These are phyloP conservation scores for Eutrema yunnanense DNA, from an alignment of 345 rosid genomes.

Conservation along the genomic window DNA sequence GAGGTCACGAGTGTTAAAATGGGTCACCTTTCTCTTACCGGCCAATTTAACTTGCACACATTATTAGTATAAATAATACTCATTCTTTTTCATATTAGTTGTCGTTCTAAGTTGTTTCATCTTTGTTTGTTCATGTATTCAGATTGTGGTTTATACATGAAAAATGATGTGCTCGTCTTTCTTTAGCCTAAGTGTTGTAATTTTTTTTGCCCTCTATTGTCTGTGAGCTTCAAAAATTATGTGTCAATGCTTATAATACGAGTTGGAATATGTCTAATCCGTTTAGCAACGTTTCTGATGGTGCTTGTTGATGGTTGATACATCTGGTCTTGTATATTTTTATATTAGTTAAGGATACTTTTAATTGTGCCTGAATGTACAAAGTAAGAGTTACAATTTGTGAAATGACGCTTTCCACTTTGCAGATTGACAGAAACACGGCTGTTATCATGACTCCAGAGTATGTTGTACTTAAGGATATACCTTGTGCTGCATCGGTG, in stretches of 20 bases:
- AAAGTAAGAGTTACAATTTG: too few species aligned
- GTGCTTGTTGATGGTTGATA: neutral
- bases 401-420: slow-evolving; percentile 24
- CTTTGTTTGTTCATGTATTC: neutral
- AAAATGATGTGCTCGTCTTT: neutral
- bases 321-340: too few species aligned
- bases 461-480: slow-evolving; percentile 47
- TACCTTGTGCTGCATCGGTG: slow-evolving; percentile 35
- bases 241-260: neutral
- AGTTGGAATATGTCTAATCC: neutral
- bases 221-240: neutral
- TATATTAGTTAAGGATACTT: too few species aligned
- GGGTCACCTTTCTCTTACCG: neutral
- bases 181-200: neutral
- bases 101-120: neutral
- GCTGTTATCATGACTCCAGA: slow-evolving; percentile 47
- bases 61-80: too few species aligned
- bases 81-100: too few species aligned
- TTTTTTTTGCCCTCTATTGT: neutral
- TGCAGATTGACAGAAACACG: slow-evolving; percentile 47
- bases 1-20: neutral
- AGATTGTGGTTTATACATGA: neutral
- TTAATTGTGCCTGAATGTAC: too few species aligned
- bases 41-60: too few species aligned
- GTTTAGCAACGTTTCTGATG: neutral